Base-by-base conservation (phyloP, 2,329 filamentous ascomycete genomes). In the Penicillium sp. region DNA sequence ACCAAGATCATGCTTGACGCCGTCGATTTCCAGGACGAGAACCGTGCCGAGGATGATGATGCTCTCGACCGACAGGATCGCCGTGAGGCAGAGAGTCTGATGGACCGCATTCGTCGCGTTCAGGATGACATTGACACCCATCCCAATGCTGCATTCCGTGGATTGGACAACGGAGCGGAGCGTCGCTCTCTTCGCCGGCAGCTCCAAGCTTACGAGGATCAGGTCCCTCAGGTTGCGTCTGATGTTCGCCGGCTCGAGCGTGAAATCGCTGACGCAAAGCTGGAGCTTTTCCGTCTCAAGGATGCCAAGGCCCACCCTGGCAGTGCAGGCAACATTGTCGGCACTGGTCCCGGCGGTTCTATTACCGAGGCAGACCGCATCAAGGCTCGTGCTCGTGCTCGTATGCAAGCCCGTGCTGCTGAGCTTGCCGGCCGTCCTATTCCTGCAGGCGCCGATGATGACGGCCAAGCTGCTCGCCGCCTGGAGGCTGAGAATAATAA, bases 391-490 rank as follows among this genome's bases (percentile, higher is more conserved):
- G 94, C 95, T 35, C 96, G 93, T 78, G 94, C 94, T 40, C 96
- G 97, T 87, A 99, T 99, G 95, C 94, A 98, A 78, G 93, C 96
- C 70, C 89, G 95, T 60, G 93, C 95, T 66, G 95, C 95, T 56
- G 94, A 95, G 18, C 80, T 99, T 63, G 92, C 92, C 22, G 95
- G 95, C 58, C 92, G 89, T 75, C 92, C 93, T 72, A 80, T 89
- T 44, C 82, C 87, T 49, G 87, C 91, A 39, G 75, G 81, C 2
- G 81, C 79, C 47, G 85, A 88, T 60, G 91, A 96, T 64, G 89
- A 93, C 63, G 83, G 85, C 27, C 91, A 90, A 63, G 91, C 91
- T 3, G 88, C 92, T 49, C 90, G 92, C 77, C 87, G 95, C 36
- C 77, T 98, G 16, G 95, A 98, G 74, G 90, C 96, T 66, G 94